Evolutionary conservation across 1,139 yeast species (phyloP), one percentile per base, ranked within the genome.

Genomic region (Meyerozyma guilliermondii): DNA sequence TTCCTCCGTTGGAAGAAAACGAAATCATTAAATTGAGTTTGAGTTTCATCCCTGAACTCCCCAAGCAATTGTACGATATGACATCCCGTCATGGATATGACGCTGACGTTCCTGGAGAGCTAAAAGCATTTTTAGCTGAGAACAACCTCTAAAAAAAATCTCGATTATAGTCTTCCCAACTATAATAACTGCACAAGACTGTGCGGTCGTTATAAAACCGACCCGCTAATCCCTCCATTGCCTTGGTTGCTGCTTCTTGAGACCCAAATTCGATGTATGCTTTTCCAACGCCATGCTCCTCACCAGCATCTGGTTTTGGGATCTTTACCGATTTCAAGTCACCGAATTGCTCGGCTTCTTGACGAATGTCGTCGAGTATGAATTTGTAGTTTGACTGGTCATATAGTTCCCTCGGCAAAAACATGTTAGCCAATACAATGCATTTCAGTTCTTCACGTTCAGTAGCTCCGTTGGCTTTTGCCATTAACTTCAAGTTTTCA

Each of bases 21-120:
- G 89, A 85, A 53, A 80, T 87, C 37, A 86, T 88, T 33, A 84
- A 86, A 53, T 67, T 89, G 37, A 84, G 94, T 39, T 74, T 88
- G 38, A 87, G 95, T 47, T 87, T 88, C 52, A 78, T 89, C 6
- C 87, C 92, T 5, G 81, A 81, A 55, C 63, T 89, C 18, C 95
- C 96, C 0, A 77, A 76, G 38, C 63, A 71, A 3, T 66, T 89
- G 36, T 88, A 85, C 58, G 85, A 80, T 43, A 61, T 87, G 49
- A 69, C 89, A 36, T 80, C 78, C 4, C 70, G 89, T 41, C 97
- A 89, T 60, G 78, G 88, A 1, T 79, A 74, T 49, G 95, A 88
- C 53, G 65, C 65, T 18, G 55, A 58, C 3, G 80, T 76, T 3
- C 72, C 76, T 0, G 53, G 55, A 13, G 67, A 68, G 56, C 58